Evolutionary conservation across 2,329 filamentous ascomycete species (phyloP).

Genomic region (Trichoderma sp.): DNA sequence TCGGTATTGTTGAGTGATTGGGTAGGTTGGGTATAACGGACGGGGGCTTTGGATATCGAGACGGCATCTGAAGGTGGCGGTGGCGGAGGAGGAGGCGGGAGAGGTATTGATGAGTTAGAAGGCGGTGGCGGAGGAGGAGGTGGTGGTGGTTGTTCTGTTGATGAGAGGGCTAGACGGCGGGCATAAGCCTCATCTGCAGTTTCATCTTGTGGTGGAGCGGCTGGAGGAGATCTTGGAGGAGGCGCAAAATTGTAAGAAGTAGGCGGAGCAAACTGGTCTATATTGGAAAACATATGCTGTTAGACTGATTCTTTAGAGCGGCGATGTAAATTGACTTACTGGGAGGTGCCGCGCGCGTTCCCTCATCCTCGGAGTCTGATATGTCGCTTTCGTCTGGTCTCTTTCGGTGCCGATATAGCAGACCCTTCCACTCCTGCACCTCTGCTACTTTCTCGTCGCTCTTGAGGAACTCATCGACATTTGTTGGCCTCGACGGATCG

Average conservation of each 20-base stretch:
- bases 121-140: slow-evolving; percentile 38
- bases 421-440: slow-evolving; percentile 80
- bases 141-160: slow-evolving; percentile 41
- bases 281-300: background rate
- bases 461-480: slow-evolving; percentile 78
- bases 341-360: slow-evolving; percentile 32
- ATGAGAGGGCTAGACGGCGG: slow-evolving; percentile 61
- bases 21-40: slow-evolving; percentile 61
- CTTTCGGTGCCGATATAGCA: slow-evolving; percentile 70
- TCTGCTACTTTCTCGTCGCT: slow-evolving; percentile 83
- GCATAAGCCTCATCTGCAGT: slow-evolving; percentile 71
- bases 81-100: slow-evolving; percentile 37
- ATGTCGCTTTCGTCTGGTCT: slow-evolving; percentile 45
- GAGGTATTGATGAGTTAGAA: slow-evolving; percentile 37
- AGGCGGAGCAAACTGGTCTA: slow-evolving; percentile 64
- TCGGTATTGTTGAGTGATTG: slow-evolving; percentile 33
- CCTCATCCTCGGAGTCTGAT: slow-evolving; percentile 45
- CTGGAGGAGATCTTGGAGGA: slow-evolving; percentile 52
- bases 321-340: slow-evolving; percentile 36
- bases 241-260: slow-evolving; percentile 59
- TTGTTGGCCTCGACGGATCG: slow-evolving; percentile 79
- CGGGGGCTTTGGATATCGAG: slow-evolving; percentile 75
- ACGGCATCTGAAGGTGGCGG: slow-evolving; percentile 44
- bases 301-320: background rate
- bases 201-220: slow-evolving; percentile 55